Evolutionary conservation across 805 yeast species (phyloP).

Genomic region (Kuraishia piskuri): DNA sequence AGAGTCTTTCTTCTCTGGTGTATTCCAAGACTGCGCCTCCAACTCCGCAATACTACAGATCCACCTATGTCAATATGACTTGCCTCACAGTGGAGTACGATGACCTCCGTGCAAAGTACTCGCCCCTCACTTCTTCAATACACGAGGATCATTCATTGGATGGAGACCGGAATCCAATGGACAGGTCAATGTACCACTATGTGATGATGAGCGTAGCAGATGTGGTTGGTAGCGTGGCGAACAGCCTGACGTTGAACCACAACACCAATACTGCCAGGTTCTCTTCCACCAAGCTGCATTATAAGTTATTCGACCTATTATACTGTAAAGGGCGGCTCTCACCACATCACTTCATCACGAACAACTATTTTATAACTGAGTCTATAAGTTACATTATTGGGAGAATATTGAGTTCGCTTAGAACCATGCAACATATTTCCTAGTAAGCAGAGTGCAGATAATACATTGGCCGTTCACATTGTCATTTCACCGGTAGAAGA

Average conservation of each 20-base stretch:
- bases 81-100: neutral
- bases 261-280: conserved; percentile 3
- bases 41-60: neutral
- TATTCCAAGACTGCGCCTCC: neutral
- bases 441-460: no score
- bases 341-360: neutral
- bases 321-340: conserved; percentile 9
- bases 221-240: neutral
- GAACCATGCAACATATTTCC: no score
- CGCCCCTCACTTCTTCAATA: neutral
- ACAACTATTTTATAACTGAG: neutral
- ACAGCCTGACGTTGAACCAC: neutral
- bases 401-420: neutral
- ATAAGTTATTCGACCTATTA: conserved; percentile 21
- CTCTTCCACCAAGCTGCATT: conserved; percentile 18
- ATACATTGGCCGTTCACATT: no score
- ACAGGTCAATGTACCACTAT: neutral
- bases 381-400: neutral
- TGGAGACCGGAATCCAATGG: neutral
- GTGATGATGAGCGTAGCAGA: neutral
- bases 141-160: neutral
- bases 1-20: neutral
- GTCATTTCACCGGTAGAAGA: no score
- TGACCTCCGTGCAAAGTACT: neutral
- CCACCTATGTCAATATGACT: neutral